Conservation (phyloP, 1,284 basidiomycete species). For the Neotropicomus parvogracilis region DNA sequence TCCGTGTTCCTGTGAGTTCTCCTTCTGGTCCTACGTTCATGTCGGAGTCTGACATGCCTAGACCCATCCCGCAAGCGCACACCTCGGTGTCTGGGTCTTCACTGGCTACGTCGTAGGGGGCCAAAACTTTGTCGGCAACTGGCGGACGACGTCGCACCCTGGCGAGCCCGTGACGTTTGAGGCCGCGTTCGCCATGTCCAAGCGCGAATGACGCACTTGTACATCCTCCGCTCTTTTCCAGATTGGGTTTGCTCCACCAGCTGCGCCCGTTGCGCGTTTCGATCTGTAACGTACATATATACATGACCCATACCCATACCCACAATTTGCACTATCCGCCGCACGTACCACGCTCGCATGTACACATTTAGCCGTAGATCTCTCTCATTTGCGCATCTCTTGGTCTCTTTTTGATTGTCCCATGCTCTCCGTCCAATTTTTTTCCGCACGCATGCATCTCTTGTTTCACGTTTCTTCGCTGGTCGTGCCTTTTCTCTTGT, state of each 20-base stretch:
- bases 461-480: too few species aligned
- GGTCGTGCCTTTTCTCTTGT: too few species aligned
- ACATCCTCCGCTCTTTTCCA: neutral
- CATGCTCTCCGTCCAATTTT: too few species aligned
- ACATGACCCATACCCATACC: slow-evolving; percentile 4
- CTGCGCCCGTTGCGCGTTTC: neutral
- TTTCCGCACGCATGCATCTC: too few species aligned
- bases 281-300: slow-evolving; percentile 12
- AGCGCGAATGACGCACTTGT: slow-evolving; percentile 34
- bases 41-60: slow-evolving; percentile 9
- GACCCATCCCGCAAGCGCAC: slow-evolving; percentile 3
- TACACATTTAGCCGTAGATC: slow-evolving; percentile 6
- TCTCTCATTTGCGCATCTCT: too few species aligned
- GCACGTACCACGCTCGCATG: slow-evolving; percentile 11
- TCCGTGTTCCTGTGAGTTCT: slow-evolving; percentile 46
- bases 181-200: slow-evolving; percentile 54
- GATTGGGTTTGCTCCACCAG: slow-evolving; percentile 6
- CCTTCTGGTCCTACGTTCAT: neutral
- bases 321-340: neutral
- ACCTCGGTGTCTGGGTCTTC: slow-evolving; percentile 50
- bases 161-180: slow-evolving; percentile 47
- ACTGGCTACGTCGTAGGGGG: slow-evolving; percentile 66
- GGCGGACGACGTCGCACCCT: slow-evolving; percentile 47
- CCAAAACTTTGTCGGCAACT: slow-evolving; percentile 65
- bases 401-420: too few species aligned